A percentile compares a stretch with the other conserved stretches of the same genome.
Conservation (phyloP, 1,284 basidiomycete species). For the Omphalotus olearius region DNA sequence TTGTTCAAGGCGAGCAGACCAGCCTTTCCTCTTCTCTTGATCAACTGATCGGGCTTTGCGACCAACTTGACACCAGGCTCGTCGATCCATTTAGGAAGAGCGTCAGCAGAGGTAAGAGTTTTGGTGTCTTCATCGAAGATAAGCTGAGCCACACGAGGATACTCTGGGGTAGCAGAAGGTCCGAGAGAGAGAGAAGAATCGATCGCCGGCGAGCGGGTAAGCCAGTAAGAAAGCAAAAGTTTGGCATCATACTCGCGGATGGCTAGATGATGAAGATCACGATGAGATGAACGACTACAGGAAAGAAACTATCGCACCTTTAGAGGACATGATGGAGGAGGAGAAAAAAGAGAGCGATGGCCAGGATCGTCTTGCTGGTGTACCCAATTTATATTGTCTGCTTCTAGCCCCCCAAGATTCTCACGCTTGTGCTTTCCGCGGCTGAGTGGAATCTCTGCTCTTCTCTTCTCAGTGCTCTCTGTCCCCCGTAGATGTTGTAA, state of each 20-base stretch:
- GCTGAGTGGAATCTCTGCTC: neutral
- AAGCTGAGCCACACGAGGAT: constrained; percentile 74
- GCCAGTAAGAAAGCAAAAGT: constrained; percentile 91
- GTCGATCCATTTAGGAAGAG: constrained; percentile 81
- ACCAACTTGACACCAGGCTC: constrained; percentile 72
- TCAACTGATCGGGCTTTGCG: constrained; percentile 95
- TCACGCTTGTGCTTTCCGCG: constrained; percentile 4
- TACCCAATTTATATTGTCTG: constrained; percentile 1
- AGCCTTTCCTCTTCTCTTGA: constrained; percentile 99
- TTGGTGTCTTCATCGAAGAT: constrained; percentile 84
- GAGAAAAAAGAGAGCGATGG: constrained; percentile 6
- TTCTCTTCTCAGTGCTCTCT: neutral
- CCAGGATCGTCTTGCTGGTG: neutral
- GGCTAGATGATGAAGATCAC: constrained; percentile 39
- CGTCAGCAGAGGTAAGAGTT: constrained; percentile 74
- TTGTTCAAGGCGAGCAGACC: constrained; percentile 95
- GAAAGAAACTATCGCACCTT: constrained; percentile 22
- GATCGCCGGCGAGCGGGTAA: constrained; percentile 76
- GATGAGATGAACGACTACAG: constrained; percentile 1
- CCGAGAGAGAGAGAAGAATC: constrained; percentile 32
- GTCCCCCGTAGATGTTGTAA: neutral
- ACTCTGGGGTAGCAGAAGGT: constrained; percentile 59
- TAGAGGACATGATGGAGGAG: constrained; percentile 28
- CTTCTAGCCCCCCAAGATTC: constrained; percentile 13
- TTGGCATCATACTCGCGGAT: constrained; percentile 96